Conservation (phyloP, 2,329 filamentous ascomycete genomes). For the Metarhizium humberi region DNA sequence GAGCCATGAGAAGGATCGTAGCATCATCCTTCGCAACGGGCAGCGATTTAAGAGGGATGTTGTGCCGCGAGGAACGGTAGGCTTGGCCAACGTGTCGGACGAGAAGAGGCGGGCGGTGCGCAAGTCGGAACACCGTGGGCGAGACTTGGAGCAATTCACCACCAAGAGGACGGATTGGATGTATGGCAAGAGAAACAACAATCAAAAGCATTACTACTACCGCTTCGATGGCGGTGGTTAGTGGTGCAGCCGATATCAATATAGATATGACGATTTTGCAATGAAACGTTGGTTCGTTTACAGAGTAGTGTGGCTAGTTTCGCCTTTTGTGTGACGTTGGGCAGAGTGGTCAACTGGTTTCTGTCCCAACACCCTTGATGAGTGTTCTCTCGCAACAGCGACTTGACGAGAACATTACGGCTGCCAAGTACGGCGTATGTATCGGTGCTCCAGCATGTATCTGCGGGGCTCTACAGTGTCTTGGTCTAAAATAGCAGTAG, state of each 20-base stretch:
- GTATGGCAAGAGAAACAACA: conserved; percentile 65
- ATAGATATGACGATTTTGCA: conserved; percentile 2
- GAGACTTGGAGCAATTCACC: conserved; percentile 53
- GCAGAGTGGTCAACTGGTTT: background rate
- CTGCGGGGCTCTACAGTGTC: no score
- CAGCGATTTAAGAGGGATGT: conserved; percentile 41
- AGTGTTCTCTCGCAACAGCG: background rate
- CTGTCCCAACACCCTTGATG: background rate
- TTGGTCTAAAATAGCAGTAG: no score
- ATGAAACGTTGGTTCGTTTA: background rate
- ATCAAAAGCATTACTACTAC: conserved; percentile 56
- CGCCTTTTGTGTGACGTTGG: background rate
- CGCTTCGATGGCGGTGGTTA: conserved; percentile 36
- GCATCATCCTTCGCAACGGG: conserved; percentile 7
- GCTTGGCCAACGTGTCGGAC: conserved; percentile 71
- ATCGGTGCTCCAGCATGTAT: no score
- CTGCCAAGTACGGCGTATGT: no score
- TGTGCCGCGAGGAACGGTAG: conserved; percentile 60
- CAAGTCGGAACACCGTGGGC: conserved; percentile 58
- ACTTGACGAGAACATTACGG: background rate
- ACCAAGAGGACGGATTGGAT: conserved; percentile 57
- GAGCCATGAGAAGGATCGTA: conserved; percentile 18
- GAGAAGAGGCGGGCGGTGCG: conserved; percentile 61
- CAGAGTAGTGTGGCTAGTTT: background rate
- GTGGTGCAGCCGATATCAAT: conserved; percentile 5